A percentile compares a stretch with the other conserved stretches of the same genome.
These are phyloP conservation scores for Nitzschia putrida DNA, from an alignment of 108 stramenopile genomes.

Conservation along the genomic window DNA sequence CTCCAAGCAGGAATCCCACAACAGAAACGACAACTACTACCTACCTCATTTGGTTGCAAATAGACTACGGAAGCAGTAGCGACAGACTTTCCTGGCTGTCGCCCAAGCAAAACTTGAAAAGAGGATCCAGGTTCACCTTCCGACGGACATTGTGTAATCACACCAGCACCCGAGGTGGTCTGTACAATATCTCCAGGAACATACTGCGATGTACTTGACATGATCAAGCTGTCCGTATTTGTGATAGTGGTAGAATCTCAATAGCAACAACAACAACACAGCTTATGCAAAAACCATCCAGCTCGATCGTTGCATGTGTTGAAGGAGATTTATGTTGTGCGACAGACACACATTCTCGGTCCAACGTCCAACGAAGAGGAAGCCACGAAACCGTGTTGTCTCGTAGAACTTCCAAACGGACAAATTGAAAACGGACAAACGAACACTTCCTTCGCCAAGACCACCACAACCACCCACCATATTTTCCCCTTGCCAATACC, in stretches of 20 bases:
- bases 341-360: too few species aligned
- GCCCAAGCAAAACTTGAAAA: constrained; percentile 56
- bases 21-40: constrained; percentile 13
- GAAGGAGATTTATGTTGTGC: too few species aligned
- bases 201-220: constrained; percentile 5
- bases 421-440: not conserved
- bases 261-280: too few species aligned
- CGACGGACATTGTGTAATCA: constrained; percentile 31
- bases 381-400: too few species aligned
- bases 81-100: constrained; percentile 73
- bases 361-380: too few species aligned
- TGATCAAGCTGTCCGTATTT: too few species aligned
- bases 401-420: not conserved
- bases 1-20: too few species aligned
- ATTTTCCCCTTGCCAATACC: not conserved
- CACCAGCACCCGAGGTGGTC: constrained; percentile 73
- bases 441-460: not conserved
- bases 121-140: not conserved
- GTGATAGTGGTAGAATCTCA: too few species aligned
- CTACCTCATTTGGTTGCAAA: constrained; percentile 38
- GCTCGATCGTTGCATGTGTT: too few species aligned
- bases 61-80: constrained; percentile 55
- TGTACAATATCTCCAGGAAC: constrained; percentile 72
- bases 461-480: not conserved
- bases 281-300: too few species aligned